phyloP scores from a whole-genome alignment of 495 filamentous ascomycete species.

The Terfezia boudieri region DNA sequence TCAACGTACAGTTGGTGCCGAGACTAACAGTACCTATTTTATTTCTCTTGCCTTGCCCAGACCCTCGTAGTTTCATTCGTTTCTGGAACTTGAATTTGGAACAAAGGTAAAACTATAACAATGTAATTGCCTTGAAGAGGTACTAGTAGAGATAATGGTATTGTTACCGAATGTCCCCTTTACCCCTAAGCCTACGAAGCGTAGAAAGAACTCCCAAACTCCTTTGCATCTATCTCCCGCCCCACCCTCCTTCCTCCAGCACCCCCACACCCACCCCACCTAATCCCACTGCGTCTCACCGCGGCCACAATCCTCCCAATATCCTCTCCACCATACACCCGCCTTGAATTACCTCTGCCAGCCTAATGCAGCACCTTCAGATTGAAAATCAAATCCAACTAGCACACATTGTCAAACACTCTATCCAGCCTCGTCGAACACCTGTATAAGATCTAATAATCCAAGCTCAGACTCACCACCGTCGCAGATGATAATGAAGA shows the following conservation, averaged over 20 bases:
- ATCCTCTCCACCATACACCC: slow-evolving; percentile 84
- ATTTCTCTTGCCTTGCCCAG: too few species aligned
- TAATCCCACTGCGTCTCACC: slow-evolving; percentile 48
- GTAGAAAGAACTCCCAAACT: too few species aligned
- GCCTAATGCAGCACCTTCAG: slow-evolving; percentile 88
- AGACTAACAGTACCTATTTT: too few species aligned
- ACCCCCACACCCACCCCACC: slow-evolving; percentile 15
- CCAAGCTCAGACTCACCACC: slow-evolving; percentile 90
- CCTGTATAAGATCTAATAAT: slow-evolving; percentile 87
- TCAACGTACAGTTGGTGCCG: too few species aligned
- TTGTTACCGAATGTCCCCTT: too few species aligned
- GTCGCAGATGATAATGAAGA: slow-evolving; percentile 96
- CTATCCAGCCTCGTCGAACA: slow-evolving; percentile 94
- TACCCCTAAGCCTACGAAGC: too few species aligned
- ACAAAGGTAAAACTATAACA: too few species aligned
- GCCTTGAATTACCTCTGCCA: slow-evolving; percentile 89
- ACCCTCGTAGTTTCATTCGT: too few species aligned
- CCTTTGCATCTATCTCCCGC: slow-evolving; percentile 26
- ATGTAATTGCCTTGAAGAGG: too few species aligned
- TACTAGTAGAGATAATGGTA: too few species aligned
- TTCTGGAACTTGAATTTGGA: too few species aligned
- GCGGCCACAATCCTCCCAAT: slow-evolving; percentile 69
- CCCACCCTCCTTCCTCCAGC: slow-evolving; percentile 25
- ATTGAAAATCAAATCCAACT: slow-evolving; percentile 94
- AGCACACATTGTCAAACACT: slow-evolving; percentile 95